A percentile compares a stretch with the other conserved stretches of the same genome.
phyloP scores from a whole-genome alignment of 2,329 filamentous ascomycete species.

The Arthrobotrys sinensis region DNA sequence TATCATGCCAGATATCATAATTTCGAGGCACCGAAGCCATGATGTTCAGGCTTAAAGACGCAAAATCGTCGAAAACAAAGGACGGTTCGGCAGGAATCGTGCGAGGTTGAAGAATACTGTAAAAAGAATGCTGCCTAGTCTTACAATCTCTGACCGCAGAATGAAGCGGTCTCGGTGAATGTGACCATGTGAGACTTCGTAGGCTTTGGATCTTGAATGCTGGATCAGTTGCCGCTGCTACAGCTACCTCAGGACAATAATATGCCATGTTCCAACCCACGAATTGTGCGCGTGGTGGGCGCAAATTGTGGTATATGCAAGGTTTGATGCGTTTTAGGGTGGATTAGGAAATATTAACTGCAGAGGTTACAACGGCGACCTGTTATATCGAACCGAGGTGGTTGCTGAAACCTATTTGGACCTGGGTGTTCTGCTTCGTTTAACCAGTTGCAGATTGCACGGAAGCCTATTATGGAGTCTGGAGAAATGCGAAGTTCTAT shows the following conservation, averaged over 20 bases:
- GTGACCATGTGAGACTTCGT: constrained; percentile 61
- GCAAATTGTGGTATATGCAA: constrained; percentile 54
- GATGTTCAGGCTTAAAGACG: constrained; percentile 40
- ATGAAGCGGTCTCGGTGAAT: constrained; percentile 59
- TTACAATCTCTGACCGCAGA: constrained; percentile 52
- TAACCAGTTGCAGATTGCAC: constrained; percentile 45
- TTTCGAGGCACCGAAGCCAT: constrained; percentile 58
- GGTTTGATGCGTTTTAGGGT: constrained; percentile 53
- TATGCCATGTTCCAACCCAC: constrained; percentile 60
- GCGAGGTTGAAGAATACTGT: constrained; percentile 58
- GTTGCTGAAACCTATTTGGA: constrained; percentile 48
- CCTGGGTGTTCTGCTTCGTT: constrained; percentile 39
- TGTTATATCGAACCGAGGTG: constrained; percentile 52
- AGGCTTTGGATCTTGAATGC: constrained; percentile 60
- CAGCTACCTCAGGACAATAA: constrained; percentile 61
- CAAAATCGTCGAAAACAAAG: constrained; percentile 59
- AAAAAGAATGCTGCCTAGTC: constrained; percentile 58
- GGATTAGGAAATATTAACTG: constrained; percentile 60
- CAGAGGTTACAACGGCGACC: constrained; percentile 60
- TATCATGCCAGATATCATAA: constrained; percentile 60
- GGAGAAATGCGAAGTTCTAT: constrained; percentile 29
- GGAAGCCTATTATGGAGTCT: constrained; percentile 33
- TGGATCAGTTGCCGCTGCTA: constrained; percentile 60
- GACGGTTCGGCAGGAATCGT: constrained; percentile 49
- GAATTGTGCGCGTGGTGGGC: constrained; percentile 34